These are phyloP conservation scores for Trematosphaeria pertusa DNA, from an alignment of 2,329 filamentous ascomycete species.

Conservation along the genomic window DNA sequence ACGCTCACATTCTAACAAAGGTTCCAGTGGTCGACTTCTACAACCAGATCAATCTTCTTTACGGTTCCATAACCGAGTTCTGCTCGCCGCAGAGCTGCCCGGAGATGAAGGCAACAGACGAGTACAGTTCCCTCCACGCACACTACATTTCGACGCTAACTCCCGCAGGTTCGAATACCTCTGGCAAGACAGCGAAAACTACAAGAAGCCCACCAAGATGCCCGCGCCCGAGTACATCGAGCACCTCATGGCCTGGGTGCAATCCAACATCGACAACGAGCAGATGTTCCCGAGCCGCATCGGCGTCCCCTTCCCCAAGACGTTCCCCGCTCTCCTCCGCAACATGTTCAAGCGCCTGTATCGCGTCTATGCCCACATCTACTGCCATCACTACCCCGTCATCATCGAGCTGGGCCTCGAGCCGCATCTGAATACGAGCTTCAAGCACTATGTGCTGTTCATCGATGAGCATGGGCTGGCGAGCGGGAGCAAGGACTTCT, in stretches of 20 bases:
- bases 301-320: constrained; percentile 90
- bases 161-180: constrained; percentile 87
- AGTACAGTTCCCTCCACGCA: constrained; percentile 62
- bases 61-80: constrained; percentile 98
- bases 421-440: constrained; percentile 97
- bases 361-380: constrained; percentile 95
- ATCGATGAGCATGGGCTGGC: constrained; percentile 95
- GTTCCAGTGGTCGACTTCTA: constrained; percentile 99
- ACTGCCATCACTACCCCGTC: constrained; percentile 98
- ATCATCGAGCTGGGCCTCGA: constrained; percentile 94
- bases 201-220: constrained; percentile 97
- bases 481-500: constrained; percentile 89
- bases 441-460: constrained; percentile 99
- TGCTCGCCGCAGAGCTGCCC: constrained; percentile 97
- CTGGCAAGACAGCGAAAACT: constrained; percentile 95
- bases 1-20: too few relatives aligned
- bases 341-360: constrained; percentile 99
- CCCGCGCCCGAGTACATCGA: constrained; percentile 96
- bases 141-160: constrained; percentile 10
- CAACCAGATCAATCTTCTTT: constrained; percentile 99
- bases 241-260: constrained; percentile 96
- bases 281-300: constrained; percentile 93
- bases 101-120: constrained; percentile 99
- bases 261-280: constrained; percentile 94
- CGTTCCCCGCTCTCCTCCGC: constrained; percentile 89